These are phyloP conservation scores for Ceratorhiza oryzae-sativae DNA, from an alignment of 1,284 basidiomycete genomes.

Conservation along the genomic window DNA sequence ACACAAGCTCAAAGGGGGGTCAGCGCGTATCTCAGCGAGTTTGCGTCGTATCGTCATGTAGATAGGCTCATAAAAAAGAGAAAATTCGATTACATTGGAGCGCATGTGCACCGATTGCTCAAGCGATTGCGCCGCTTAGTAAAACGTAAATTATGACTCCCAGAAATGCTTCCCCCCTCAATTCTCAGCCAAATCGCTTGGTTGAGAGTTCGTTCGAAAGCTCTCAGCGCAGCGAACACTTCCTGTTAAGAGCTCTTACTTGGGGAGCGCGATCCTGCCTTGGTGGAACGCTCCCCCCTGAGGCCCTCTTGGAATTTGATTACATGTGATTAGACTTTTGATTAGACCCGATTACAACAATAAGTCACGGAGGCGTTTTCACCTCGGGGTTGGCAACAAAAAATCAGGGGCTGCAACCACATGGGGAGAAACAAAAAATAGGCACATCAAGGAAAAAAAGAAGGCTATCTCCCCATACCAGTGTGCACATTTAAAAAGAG, in stretches of 20 bases:
- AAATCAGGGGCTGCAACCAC: conserved; percentile 1
- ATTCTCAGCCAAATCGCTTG: too few species aligned
- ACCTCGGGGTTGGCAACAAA: conserved; percentile 1
- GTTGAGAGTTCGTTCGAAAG: too few species aligned
- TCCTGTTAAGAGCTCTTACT: not conserved
- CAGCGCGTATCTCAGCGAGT: not conserved
- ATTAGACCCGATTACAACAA: conserved; percentile 1
- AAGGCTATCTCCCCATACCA: not conserved
- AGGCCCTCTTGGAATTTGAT: not conserved
- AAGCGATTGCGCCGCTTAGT: not conserved
- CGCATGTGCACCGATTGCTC: not conserved
- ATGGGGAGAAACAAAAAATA: conserved; percentile 14
- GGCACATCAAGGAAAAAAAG: not conserved
- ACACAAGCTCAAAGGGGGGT: not conserved
- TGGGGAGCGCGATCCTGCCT: not conserved
- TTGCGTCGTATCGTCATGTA: not conserved
- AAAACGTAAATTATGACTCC: not conserved
- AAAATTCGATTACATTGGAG: not conserved
- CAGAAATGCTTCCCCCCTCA: too few species aligned
- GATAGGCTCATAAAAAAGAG: conserved; percentile 2
- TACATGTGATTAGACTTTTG: conserved; percentile 8
- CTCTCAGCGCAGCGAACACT: too few species aligned
- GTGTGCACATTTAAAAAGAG: not conserved
- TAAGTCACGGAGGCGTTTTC: conserved; percentile 16
- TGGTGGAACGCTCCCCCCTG: not conserved